Base-by-base conservation (phyloP, 768 basidiomycete species). In the Thelephora aurantiotincta region DNA sequence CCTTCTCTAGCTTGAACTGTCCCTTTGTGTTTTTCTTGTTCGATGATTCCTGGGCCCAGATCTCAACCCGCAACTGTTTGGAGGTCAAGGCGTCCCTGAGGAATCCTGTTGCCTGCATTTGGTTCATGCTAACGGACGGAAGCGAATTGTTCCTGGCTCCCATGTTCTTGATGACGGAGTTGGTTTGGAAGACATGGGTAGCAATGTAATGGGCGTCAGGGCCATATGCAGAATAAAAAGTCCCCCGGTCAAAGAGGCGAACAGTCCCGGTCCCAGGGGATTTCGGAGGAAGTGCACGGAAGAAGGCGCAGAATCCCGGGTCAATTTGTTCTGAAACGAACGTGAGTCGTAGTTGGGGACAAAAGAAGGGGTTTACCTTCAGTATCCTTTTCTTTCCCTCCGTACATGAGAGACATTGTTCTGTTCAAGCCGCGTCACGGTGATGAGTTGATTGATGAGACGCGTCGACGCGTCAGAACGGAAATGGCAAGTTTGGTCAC, bases 131-230 rank as follows among this genome's bases (percentile, higher is more conserved):
- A 44, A 96, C 90, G 46, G 80, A 82, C 0, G 88, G 80, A 1
- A 96, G 67, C 2, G 78, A 77, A 0, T 69, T 73, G 0, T 67
- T 59, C 53, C 70, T 72, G 26, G 78, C 77, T 5, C 94, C 94
- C 36, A 96, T 78, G 59, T 88, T 85, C 63, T 94, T 94, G 63
- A 99, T 73, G 50, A 97, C 92, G 1, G 88, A 82, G 56, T 88
- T 85, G 2, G 96, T 99, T 48, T 77, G 82, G 55, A 77, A 91
- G 46, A 86, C 79, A 55, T 88, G 74, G 16, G 78, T 70, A 4
- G 94, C 93, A 52, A 94, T 78, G 54, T 79, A 90, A n/a, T 77
- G 67, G 0, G 94, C 94, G 62, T 97, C 93, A 4, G 76, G 65
- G 0, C 91, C 92, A 58, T 97, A 90, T 1, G 80, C 82, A n/a